Base-by-base conservation (phyloP, 192 early-diverging fungal genomes). In the Podila clonocystis region DNA sequence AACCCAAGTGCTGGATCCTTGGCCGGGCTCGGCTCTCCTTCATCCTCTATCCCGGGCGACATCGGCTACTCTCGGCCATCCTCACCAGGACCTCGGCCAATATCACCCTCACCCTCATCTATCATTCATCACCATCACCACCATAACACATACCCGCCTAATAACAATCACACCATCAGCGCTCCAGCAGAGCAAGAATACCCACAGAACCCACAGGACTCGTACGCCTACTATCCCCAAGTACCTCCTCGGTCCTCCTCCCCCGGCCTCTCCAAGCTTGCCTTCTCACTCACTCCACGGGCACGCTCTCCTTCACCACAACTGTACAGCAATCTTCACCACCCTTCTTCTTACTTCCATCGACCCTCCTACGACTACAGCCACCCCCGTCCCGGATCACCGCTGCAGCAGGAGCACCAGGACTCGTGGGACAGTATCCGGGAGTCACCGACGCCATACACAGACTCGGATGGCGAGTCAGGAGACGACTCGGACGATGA, bases 241-340 rank as follows among this genome's bases (percentile, higher is more conserved):
- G 59, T 70, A 4, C 75, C 75, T 1, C 62, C 68, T 17, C 68
- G 75, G 3, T 31, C 75, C 19, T 24, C 68, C 17, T 78, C 75
- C 0, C 68, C 75, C 2, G 75, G 63, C 0, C 68, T 65, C 5
- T 62, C 75, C 26, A 52, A 68, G 26, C 75, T 78, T 17, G 75
- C 75, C 58, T 78, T 78, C 62, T 38, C 75, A 5, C 68, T 78
- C 12, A 24, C 68, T 20, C 48, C 63, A 26, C 63, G 68, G n/a
- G 68, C 75, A 26, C 63, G 75, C n/a, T 78, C 75, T 19, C 75
- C 75, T 24, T 78, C 75, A n/a, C 76, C 76, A 4, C 69, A 79
- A 24, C 65, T 78, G 17, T 36, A 72, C 41, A 58, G 24, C 49
- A 72, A 58, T 31, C 61, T 68, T 1, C 58, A 79, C 55, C 65